phyloP scores from a whole-genome alignment of 2,329 filamentous ascomycete species.

The Scedosporium boydii region DNA sequence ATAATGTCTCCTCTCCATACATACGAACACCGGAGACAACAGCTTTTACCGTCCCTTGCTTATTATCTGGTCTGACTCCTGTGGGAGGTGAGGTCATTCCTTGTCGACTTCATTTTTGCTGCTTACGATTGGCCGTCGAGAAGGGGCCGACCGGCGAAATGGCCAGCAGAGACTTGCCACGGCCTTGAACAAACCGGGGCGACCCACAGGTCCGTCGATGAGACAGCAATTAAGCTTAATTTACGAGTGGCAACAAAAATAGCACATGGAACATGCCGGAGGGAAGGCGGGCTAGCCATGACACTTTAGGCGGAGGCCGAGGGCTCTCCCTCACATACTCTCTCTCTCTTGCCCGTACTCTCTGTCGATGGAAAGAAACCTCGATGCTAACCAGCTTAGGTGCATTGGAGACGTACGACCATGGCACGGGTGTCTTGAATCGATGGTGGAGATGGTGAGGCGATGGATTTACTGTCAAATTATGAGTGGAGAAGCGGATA shows the following conservation, averaged over 20 bases:
- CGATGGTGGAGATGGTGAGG: too few species aligned
- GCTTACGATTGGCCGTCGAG: too few species aligned
- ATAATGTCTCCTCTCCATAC: not conserved
- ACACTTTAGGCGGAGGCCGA: not conserved
- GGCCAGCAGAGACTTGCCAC: not conserved
- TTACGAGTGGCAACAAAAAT: slow-evolving; percentile 7
- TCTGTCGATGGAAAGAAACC: too few species aligned
- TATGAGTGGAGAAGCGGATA: too few species aligned
- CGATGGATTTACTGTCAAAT: too few species aligned
- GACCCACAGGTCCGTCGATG: not conserved
- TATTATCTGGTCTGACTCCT: not conserved
- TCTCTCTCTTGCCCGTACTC: not conserved
- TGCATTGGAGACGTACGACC: too few species aligned
- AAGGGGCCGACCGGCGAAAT: not conserved
- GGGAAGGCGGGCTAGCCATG: not conserved
- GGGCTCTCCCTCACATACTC: not conserved
- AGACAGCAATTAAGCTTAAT: slow-evolving; percentile 7
- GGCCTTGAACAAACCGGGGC: not conserved
- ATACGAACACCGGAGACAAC: not conserved
- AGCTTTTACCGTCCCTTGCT: not conserved
- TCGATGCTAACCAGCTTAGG: too few species aligned
- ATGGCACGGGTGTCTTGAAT: too few species aligned
- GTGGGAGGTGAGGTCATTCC: too few species aligned
- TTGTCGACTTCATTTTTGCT: not conserved
- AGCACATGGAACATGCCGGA: not conserved